Conservation (phyloP, 2,329 filamentous ascomycete genomes). For the Metarhizium album region DNA sequence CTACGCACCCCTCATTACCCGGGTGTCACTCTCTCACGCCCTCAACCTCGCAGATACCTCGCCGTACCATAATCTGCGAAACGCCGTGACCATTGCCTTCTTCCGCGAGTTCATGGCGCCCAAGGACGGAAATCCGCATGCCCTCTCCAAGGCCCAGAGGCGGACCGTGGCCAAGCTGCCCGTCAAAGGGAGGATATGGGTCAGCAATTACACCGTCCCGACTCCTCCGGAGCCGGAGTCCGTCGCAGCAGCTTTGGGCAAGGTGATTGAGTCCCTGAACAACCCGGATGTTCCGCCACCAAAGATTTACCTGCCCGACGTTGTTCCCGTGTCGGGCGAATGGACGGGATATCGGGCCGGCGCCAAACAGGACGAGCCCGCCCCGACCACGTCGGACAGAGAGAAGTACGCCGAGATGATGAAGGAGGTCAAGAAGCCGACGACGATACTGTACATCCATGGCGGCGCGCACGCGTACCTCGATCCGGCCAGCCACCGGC, state of each 20-base stretch:
- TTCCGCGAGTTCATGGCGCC: conserved; percentile 52
- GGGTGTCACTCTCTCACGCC: conserved; percentile 40
- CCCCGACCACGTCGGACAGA: conserved; percentile 48
- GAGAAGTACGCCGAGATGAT: conserved; percentile 58
- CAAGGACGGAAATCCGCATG: conserved; percentile 26
- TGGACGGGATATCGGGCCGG: conserved; percentile 61
- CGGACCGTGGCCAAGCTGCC: conserved; percentile 51
- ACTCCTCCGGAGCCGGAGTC: conserved; percentile 42
- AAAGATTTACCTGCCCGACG: conserved; percentile 33
- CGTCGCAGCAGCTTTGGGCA: conserved; percentile 45
- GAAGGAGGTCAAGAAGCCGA: conserved; percentile 51
- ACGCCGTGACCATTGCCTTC: conserved; percentile 59
- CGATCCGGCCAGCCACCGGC: conserved; percentile 58
- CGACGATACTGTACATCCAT: conserved; percentile 64
- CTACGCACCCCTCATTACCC: conserved; percentile 47
- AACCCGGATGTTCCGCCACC: conserved; percentile 5
- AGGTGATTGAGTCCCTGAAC: conserved; percentile 33
- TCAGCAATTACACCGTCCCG: conserved; percentile 58
- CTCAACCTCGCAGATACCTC: conserved; percentile 59
- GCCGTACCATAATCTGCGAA: conserved; percentile 68
- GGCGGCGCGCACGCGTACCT: conserved; percentile 65
- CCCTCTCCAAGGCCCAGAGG: conserved; percentile 53
- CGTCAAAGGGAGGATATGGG: conserved; percentile 73
- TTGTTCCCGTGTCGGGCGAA: conserved; percentile 54
- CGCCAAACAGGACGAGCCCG: conserved; percentile 36